phyloP scores from a whole-genome alignment of 2,329 filamentous ascomycete genomes.

The Seiridium unicorne region DNA sequence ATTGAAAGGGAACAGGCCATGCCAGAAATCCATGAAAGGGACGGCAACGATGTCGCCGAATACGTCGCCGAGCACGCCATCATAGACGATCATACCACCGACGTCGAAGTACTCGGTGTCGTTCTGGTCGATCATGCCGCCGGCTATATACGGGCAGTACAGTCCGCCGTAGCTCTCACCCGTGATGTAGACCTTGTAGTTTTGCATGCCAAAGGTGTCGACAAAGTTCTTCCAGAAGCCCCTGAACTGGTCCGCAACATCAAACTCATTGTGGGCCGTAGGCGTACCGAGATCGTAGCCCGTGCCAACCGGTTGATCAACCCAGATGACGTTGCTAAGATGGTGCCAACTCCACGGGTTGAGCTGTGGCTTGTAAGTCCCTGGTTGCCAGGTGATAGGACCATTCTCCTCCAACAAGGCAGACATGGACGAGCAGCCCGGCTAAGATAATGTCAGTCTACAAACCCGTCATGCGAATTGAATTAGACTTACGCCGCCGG shows the following conservation, averaged over 20 bases:
- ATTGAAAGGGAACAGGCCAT: slow-evolving; percentile 62
- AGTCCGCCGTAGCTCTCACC: slow-evolving; percentile 71
- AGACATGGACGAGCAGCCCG: slow-evolving; percentile 44
- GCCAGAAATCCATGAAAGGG: slow-evolving; percentile 60
- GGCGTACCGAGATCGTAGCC: slow-evolving; percentile 4
- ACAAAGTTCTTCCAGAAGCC: slow-evolving; percentile 69
- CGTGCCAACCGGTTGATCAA: slow-evolving; percentile 42
- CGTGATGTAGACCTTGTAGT: slow-evolving; percentile 69
- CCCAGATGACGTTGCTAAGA: slow-evolving; percentile 60
- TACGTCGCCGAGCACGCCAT: slow-evolving; percentile 61
- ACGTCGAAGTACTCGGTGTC: slow-evolving; percentile 68
- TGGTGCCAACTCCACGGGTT: slow-evolving; percentile 59
- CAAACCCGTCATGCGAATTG: neutral
- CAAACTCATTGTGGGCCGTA: slow-evolving; percentile 41
- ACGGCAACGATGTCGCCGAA: slow-evolving; percentile 48
- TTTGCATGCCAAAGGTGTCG: slow-evolving; percentile 65
- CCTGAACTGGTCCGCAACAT: slow-evolving; percentile 56
- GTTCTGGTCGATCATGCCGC: slow-evolving; percentile 67
- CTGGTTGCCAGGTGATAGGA: slow-evolving; percentile 52
- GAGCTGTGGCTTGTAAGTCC: slow-evolving; percentile 51
- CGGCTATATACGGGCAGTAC: slow-evolving; percentile 70
- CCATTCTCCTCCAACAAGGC: slow-evolving; percentile 62
- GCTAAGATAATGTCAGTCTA: slow-evolving; percentile 5
- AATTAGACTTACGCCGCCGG: slow-evolving; percentile 33
- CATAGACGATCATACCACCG: slow-evolving; percentile 69